Conservation (phyloP, 306 rosid genomes). For the Prunus armeniaca region DNA sequence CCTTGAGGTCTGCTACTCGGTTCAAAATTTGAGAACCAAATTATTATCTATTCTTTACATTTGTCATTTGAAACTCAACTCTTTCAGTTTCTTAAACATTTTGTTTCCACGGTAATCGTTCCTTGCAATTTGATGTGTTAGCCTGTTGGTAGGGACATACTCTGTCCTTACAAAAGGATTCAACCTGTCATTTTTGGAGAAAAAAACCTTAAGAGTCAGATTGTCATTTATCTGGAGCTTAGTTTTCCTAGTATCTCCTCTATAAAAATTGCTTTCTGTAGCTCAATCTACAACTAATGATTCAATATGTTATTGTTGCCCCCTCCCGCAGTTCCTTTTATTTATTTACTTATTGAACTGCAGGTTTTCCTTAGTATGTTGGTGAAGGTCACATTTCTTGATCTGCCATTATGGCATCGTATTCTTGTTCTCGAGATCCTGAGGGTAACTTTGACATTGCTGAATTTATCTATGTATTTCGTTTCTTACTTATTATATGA, state of each 20-base stretch:
- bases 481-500: conserved; percentile 14
- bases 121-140: neutral
- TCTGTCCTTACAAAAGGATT: neutral
- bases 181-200: neutral
- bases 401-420: conserved; percentile 97
- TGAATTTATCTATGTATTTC: neutral
- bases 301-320: conserved; percentile 2
- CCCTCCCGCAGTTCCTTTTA: neutral
- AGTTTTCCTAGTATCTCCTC: neutral
- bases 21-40: neutral
- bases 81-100: neutral
- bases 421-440: conserved; percentile 97
- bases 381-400: conserved; percentile 90
- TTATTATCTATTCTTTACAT: neutral
- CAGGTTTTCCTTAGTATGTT: conserved; percentile 99
- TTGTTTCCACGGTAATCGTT: neutral
- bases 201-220: neutral
- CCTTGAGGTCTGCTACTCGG: neutral
- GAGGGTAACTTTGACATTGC: conserved; percentile 63
- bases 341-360: conserved; percentile 15
- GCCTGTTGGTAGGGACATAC: neutral
- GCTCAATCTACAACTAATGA: neutral
- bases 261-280: neutral
- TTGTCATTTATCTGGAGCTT: neutral
- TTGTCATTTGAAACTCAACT: neutral